Percentiles rank a stretch among this genome's conserved stretches.
Evolutionary conservation across 257 asterid species (phyloP).

Genomic region (Nicotiana tabacum): DNA sequence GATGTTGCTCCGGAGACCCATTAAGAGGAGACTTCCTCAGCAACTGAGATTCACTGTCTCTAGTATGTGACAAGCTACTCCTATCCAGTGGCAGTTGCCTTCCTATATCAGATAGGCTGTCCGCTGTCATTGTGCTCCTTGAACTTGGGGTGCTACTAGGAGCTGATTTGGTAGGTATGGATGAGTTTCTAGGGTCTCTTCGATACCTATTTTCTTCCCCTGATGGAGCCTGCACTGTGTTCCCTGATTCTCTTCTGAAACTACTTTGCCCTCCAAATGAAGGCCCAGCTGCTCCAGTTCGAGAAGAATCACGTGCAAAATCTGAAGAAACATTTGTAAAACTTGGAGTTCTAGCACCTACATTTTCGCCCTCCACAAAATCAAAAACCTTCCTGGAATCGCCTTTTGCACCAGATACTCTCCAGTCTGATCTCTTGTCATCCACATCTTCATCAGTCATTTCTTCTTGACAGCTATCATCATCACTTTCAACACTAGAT

Average conservation of each 20-base stretch:
- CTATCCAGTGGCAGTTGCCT: slow-evolving; percentile 21
- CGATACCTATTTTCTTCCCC: slow-evolving; percentile 20
- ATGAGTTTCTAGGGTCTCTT: slow-evolving; percentile 27
- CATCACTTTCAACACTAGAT: slow-evolving; percentile 14
- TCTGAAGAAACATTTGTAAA: slow-evolving; percentile 7
- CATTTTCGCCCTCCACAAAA: slow-evolving; percentile 13
- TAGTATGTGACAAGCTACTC: slow-evolving; percentile 21
- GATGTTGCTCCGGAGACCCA: slow-evolving; percentile 22
- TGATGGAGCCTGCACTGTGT: neutral
- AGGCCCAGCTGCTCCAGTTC: slow-evolving; percentile 14
- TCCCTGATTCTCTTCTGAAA: slow-evolving; percentile 35
- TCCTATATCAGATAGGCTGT: slow-evolving; percentile 16
- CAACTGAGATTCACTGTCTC: slow-evolving; percentile 14
- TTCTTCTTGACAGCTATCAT: slow-evolving; percentile 21
- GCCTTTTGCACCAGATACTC: slow-evolving; percentile 26
- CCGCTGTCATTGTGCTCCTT: slow-evolving; percentile 16
- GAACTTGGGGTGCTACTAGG: slow-evolving; percentile 16
- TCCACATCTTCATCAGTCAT: slow-evolving; percentile 23
- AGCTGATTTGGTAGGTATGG: slow-evolving; percentile 18
- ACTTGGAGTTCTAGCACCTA: slow-evolving; percentile 12
- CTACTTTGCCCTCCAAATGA: slow-evolving; percentile 30
- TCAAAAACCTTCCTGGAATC: slow-evolving; percentile 24
- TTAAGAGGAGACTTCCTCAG: slow-evolving; percentile 7
- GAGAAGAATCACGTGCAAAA: slow-evolving; percentile 16
- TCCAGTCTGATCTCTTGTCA: slow-evolving; percentile 25